phyloP scores from a whole-genome alignment of 345 rosid species.

The Eutrema heterophyllum region DNA sequence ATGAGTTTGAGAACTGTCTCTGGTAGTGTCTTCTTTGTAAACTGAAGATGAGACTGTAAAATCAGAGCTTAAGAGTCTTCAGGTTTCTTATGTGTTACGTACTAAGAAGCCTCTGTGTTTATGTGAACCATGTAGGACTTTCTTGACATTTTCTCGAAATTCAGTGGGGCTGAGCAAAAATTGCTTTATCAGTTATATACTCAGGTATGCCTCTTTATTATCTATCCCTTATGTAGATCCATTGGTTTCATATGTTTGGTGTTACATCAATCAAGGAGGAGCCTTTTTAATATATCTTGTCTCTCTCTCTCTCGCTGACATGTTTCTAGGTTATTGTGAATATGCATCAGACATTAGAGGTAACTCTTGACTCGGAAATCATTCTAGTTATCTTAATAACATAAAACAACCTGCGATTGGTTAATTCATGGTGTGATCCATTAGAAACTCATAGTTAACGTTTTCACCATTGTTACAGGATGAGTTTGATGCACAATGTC shows the following conservation, averaged over 20 bases:
- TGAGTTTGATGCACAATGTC: conserved; percentile 54
- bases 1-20: not conserved
- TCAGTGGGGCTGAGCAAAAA: conserved; percentile 42
- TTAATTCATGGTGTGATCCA: not conserved
- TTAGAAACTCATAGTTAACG: not conserved
- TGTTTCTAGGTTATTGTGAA: conserved; percentile 61
- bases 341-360: conserved; percentile 63
- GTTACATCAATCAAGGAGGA: not conserved
- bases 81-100: not conserved
- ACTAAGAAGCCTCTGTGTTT: not conserved
- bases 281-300: not conserved
- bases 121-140: conserved; percentile 40
- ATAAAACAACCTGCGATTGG: not conserved
- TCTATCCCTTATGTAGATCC: not conserved
- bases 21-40: not conserved
- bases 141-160: conserved; percentile 43
- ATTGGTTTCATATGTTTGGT: not conserved
- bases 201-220: conserved; percentile 36
- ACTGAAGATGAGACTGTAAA: not conserved
- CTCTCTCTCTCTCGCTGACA: not conserved
- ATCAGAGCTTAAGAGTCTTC: not conserved
- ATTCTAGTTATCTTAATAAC: not conserved
- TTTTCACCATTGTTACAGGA: conserved; percentile 41
- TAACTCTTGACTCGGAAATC: conserved; percentile 13
- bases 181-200: conserved; percentile 45